These are phyloP conservation scores for Friedmanniomyces simplex DNA, from an alignment of 495 filamentous ascomycete species.

Conservation along the genomic window DNA sequence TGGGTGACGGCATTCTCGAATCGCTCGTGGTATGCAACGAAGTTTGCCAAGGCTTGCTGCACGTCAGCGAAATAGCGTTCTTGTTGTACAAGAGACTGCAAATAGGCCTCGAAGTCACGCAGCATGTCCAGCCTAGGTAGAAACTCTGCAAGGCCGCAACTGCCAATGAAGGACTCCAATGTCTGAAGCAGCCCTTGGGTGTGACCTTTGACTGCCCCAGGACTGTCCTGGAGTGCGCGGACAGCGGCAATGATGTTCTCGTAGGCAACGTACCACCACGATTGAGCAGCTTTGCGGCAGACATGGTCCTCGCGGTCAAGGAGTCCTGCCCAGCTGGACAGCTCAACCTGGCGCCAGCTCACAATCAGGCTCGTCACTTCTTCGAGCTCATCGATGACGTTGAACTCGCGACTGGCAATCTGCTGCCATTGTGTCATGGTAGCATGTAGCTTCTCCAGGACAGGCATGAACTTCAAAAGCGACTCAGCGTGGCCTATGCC, in stretches of 20 bases:
- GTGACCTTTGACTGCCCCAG: conserved; percentile 50
- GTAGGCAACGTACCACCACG: conserved; percentile 97
- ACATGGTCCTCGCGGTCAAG: conserved; percentile 74
- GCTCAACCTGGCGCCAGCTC: conserved; percentile 78
- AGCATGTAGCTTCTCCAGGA: conserved; percentile 71
- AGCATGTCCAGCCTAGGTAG: conserved; percentile 61
- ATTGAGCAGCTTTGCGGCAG: conserved; percentile 60
- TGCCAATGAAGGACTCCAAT: conserved; percentile 63
- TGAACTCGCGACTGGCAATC: conserved; percentile 72
- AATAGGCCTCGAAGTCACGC: conserved; percentile 55
- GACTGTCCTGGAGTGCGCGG: conserved; percentile 35
- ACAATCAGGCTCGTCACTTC: conserved; percentile 66
- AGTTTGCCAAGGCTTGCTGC: conserved; percentile 58
- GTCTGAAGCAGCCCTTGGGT: conserved; percentile 55
- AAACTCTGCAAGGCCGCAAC: conserved; percentile 72
- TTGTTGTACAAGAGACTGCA: conserved; percentile 46
- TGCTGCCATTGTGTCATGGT: conserved; percentile 87
- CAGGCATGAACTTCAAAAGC: conserved; percentile 70
- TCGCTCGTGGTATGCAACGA: conserved; percentile 58
- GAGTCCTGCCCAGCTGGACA: conserved; percentile 84
- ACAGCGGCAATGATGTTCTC: conserved; percentile 65
- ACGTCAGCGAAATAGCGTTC: conserved; percentile 43
- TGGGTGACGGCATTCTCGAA: conserved; percentile 57
- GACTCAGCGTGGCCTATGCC: conserved; percentile 72
- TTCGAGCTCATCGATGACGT: conserved; percentile 56